Base-by-base conservation (phyloP, 192 early-diverging fungal species). In the Piromyces finnis region DNA sequence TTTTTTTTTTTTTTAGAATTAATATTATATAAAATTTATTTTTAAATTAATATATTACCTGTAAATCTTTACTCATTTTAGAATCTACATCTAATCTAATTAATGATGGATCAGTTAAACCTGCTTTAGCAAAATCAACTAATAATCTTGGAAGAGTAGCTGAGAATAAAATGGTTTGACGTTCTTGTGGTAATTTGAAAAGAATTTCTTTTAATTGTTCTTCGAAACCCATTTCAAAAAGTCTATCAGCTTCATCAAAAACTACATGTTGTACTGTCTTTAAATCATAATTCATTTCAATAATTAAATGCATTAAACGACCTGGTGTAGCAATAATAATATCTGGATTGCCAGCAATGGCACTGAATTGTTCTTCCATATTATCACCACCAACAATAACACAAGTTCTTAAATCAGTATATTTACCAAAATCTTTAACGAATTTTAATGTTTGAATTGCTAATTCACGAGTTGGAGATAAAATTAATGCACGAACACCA, bases 191-290 rank as follows among this genome's bases (percentile, higher is more conserved):
- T 41, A 99, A 84, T 36, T 93, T 88, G 79, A 88, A 88, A 81
- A 97, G 85, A 83, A 99, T 94, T 84, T 99, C 97, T 77, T 94
- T 92, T 80, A 99, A 88, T 85, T 99, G 97, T 29, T 94, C 93
- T 9, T 94, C 92, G 82, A 99, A 99, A 30, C 97, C 97, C 85
- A 98, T 91, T 85, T 98, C 97, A 84, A 98, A 98, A 78, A 98
- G 87, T 18, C 97, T 90, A 89, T 99, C 97, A n/a, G 97, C 97
- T 84, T 99, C 97, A 84, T 99, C 96, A 89, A 98, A 98, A 0
- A 98, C 96, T 85, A 99, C 90, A 85, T 96, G 96, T 84, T 98
- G 94, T 30, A 98, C 92, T 11, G 92, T 94, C 80, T 89, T 90
- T 78, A 99, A 82, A 80, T 96, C 94, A 78, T 96, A 83, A 30